Evolutionary conservation across 2,329 filamentous ascomycete genomes (phyloP).

Genomic region (Tolypocladium capitatum): DNA sequence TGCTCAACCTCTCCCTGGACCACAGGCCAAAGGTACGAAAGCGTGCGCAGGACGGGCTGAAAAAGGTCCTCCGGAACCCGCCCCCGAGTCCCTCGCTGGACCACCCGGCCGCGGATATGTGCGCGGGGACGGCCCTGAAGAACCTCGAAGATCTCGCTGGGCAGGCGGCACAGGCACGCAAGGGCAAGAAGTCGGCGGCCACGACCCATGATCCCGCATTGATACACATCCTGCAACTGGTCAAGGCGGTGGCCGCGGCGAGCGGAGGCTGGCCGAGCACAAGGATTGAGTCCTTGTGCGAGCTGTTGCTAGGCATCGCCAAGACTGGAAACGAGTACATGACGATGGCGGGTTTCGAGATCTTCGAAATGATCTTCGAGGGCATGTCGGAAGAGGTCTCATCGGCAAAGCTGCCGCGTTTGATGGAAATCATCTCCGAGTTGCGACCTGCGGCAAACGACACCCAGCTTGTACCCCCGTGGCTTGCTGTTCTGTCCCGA

Average conservation of each 20-base stretch:
- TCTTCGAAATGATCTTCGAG: conserved; percentile 93
- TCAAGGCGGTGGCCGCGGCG: conserved; percentile 76
- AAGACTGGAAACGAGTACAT: conserved; percentile 87
- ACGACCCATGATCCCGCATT: conserved; percentile 64
- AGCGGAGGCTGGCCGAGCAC: conserved; percentile 92
- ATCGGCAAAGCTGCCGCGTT: conserved; percentile 74
- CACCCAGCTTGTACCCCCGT: conserved; percentile 84
- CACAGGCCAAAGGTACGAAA: conserved; percentile 87
- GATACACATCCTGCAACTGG: conserved; percentile 83
- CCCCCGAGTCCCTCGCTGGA: conserved; percentile 87
- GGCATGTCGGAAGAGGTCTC: conserved; percentile 80
- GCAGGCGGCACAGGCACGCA: conserved; percentile 48
- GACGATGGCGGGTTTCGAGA: conserved; percentile 91
- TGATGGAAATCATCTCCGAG: conserved; percentile 85
- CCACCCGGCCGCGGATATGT: conserved; percentile 92
- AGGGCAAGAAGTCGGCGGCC: conserved; percentile 46
- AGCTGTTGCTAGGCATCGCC: conserved; percentile 77
- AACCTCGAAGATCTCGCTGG: conserved; percentile 62
- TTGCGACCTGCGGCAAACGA: conserved; percentile 86
- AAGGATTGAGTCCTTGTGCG: conserved; percentile 86
- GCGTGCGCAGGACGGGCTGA: conserved; percentile 79
- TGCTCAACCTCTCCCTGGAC: conserved; percentile 75
- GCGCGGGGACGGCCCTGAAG: conserved; percentile 77
- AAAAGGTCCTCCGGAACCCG: conserved; percentile 68
- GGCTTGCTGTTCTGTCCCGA: conserved; percentile 89